phyloP scores from a whole-genome alignment of 768 basidiomycete species.

The Mycena leptocephala region DNA sequence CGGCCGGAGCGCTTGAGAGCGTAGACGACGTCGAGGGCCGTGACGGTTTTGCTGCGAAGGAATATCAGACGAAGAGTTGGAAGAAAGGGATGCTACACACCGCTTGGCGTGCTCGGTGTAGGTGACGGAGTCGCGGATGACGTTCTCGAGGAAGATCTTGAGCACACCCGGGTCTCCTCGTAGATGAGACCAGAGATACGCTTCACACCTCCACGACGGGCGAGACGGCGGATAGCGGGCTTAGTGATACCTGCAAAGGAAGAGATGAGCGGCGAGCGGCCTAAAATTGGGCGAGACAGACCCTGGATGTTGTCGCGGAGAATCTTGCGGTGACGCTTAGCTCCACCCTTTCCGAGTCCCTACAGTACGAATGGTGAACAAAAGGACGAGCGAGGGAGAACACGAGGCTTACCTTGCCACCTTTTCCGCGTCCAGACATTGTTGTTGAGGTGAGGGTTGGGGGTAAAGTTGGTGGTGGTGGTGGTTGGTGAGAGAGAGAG shows the following conservation, averaged over 20 bases:
- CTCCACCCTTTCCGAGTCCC: constrained; percentile 87
- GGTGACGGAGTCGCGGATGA: constrained; percentile 93
- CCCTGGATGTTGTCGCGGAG: constrained; percentile 90
- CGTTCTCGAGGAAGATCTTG: constrained; percentile 80
- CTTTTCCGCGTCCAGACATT: constrained; percentile 40
- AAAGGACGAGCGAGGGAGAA: no score
- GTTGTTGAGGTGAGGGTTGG: neutral
- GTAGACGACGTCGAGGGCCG: constrained; percentile 88
- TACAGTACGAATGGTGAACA: constrained; percentile 39
- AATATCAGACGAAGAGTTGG: constrained; percentile 18
- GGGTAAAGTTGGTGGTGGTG: constrained; percentile 22
- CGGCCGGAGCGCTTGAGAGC: constrained; percentile 83
- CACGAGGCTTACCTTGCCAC: constrained; percentile 21
- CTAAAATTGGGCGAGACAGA: constrained; percentile 40
- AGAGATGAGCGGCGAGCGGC: constrained; percentile 12
- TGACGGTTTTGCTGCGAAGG: constrained; percentile 81
- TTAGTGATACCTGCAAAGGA: constrained; percentile 59
- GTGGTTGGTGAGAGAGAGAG: constrained; percentile 12
- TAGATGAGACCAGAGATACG: constrained; percentile 84
- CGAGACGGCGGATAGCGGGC: constrained; percentile 85
- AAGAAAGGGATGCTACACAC: constrained; percentile 45
- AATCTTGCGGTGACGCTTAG: constrained; percentile 87
- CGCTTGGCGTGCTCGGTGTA: constrained; percentile 96
- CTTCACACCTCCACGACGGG: constrained; percentile 90
- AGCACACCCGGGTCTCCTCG: constrained; percentile 89